phyloP scores from a whole-genome alignment of 257 asterid genomes.

The Solanum chmielewskii region DNA sequence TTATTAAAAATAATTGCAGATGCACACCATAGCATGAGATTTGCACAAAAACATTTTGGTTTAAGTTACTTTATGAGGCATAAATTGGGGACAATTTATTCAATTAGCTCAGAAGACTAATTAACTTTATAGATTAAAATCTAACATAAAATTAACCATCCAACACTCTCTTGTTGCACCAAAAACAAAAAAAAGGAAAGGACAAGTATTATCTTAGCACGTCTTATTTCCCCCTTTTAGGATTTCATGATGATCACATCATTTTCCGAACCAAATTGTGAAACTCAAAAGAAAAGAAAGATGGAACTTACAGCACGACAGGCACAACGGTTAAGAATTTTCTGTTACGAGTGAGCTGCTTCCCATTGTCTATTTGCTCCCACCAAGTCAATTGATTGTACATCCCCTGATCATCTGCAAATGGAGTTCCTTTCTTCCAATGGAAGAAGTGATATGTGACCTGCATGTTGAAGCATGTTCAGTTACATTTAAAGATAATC shows the following conservation, averaged over 20 bases:
- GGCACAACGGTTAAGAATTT: conserved; percentile 88
- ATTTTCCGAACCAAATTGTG: not conserved
- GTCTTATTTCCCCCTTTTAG: not conserved
- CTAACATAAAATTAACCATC: not conserved
- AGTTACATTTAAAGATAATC: conserved; percentile 1
- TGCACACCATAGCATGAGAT: not conserved
- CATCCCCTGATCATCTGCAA: conserved; percentile 91
- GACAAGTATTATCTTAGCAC: not conserved
- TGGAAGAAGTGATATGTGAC: conserved; percentile 84
- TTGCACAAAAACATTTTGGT: not conserved
- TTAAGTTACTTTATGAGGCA: not conserved
- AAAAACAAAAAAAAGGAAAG: not conserved
- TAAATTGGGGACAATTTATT: not conserved
- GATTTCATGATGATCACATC: not conserved
- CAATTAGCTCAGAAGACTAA: not conserved
- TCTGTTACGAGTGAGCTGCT: conserved; percentile 89
- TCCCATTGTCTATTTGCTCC: conserved; percentile 89
- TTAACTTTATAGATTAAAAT: not conserved
- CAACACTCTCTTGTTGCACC: not conserved
- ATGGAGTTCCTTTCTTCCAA: conserved; percentile 93
- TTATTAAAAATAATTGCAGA: not conserved
- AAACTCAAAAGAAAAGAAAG: not conserved
- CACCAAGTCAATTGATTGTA: conserved; percentile 87
- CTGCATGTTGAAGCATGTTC: conserved; percentile 18
- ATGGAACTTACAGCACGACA: conserved; percentile 68